Base-by-base conservation (phyloP, 2,329 filamentous ascomycete species). In the Fusarium sp. region DNA sequence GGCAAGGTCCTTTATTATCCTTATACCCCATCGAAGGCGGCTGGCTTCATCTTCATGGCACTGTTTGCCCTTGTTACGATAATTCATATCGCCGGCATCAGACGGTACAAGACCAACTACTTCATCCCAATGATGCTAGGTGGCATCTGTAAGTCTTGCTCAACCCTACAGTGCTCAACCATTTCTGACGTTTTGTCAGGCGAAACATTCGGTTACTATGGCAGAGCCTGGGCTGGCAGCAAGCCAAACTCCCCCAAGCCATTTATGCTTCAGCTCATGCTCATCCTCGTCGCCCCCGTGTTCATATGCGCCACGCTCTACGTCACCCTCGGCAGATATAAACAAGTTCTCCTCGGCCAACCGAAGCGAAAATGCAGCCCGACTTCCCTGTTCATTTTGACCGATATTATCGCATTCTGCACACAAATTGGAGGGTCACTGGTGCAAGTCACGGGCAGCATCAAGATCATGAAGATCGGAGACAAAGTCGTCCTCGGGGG, bases 251-350 rank as follows among this genome's bases (percentile, higher is more conserved):
- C 63, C 2, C 70, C 70, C 11, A 32, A 18, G 1, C 70, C 70
- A 10, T 72, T 70, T 20, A 72, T 72, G 70, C 63, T 72, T 0
- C 70, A 72, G n/a, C 70, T 72, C 41, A 72, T 72, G 70, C 54
- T 72, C 16, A 72, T 72, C 45, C 59, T 72, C 25, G 70, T 70
- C 18, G 56, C 68, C 16, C 68, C 68, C 6, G 68, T 70, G 1
- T 70, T 70, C 32, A 30, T 70, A 7, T 67, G 57, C 23, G 68
- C 65, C 10, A 70, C 68, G 1, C 39, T 70, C 6, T 70, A 70
- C 34, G 37, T 68, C 30, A 70, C 68, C 2, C 60, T 70, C 52
- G 70, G 70, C 9, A 66, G 66, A 39, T 58, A 39, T 6, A 58
- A 58, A 14, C 56, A 58, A 11, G 23, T 18, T 9, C 35, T 58